phyloP scores from a whole-genome alignment of 495 filamentous ascomycete genomes.

The Xylaria curta region DNA sequence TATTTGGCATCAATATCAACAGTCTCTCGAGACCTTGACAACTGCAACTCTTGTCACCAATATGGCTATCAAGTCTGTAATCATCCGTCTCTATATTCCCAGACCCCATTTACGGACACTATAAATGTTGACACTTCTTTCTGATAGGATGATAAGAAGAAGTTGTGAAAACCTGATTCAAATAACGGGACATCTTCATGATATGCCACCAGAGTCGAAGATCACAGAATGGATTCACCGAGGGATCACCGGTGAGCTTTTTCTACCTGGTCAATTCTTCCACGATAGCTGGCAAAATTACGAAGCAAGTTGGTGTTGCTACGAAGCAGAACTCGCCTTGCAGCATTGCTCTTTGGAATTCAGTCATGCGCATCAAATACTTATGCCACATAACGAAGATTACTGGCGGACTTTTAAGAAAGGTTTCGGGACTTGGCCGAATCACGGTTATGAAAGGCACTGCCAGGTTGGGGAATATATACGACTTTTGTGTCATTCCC shows the following conservation, averaged over 20 bases:
- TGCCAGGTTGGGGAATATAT: background rate
- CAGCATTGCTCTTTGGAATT: no score
- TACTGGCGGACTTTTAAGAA: background rate
- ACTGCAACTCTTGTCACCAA: conserved; percentile 13
- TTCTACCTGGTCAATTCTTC: background rate
- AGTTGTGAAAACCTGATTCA: background rate
- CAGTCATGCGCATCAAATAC: no score
- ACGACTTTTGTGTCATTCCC: background rate
- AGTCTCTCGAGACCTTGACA: background rate
- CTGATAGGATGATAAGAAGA: conserved; percentile 8
- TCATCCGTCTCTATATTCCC: background rate
- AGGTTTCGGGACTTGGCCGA: background rate
- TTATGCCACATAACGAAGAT: no score
- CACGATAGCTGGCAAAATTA: background rate
- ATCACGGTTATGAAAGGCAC: background rate
- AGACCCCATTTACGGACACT: no score
- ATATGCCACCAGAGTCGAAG: background rate
- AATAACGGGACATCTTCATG: background rate
- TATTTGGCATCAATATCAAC: background rate
- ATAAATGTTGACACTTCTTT: background rate
- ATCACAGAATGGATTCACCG: background rate
- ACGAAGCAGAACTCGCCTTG: background rate
- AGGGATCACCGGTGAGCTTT: no score
- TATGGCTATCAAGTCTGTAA: conserved; percentile 3
- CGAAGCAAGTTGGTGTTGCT: conserved; percentile 13